Conservation (phyloP, 345 rosid species). For the Murraya paniculata region DNA sequence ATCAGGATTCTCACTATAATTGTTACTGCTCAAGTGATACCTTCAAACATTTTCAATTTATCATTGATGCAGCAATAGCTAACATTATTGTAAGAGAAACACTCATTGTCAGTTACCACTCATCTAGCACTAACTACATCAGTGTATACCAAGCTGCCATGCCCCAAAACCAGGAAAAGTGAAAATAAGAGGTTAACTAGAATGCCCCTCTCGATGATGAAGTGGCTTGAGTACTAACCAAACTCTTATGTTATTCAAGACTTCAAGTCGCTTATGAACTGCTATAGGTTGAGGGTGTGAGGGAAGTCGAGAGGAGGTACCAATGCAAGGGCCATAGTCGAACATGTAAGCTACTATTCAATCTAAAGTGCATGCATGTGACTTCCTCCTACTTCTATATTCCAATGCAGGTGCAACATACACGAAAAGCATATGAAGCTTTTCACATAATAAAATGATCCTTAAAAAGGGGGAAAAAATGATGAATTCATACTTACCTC, state of each 20-base stretch:
- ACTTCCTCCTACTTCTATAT: background rate
- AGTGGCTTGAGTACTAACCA: background rate
- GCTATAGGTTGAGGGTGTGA: no score
- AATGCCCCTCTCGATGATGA: background rate
- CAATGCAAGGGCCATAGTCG: no score
- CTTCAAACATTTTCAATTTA: background rate
- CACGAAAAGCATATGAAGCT: background rate
- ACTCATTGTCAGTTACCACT: background rate
- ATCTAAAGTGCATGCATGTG: background rate
- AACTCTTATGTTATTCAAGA: no score
- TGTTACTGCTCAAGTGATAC: background rate
- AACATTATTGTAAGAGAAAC: background rate
- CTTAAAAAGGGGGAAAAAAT: background rate
- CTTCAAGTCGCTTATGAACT: no score
- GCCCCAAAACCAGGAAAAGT: no score
- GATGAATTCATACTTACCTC: slow-evolving; percentile 48
- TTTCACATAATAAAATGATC: slow-evolving; percentile 3
- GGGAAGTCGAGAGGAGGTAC: no score
- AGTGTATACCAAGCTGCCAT: no score
- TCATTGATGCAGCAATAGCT: background rate
- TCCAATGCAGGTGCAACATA: background rate
- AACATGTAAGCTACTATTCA: background rate
- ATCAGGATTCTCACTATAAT: background rate
- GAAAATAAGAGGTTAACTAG: background rate
- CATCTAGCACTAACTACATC: background rate